Evolutionary conservation across 129 eudicot genomes (phyloP).

Genomic region (Flaveria bidentis): DNA sequence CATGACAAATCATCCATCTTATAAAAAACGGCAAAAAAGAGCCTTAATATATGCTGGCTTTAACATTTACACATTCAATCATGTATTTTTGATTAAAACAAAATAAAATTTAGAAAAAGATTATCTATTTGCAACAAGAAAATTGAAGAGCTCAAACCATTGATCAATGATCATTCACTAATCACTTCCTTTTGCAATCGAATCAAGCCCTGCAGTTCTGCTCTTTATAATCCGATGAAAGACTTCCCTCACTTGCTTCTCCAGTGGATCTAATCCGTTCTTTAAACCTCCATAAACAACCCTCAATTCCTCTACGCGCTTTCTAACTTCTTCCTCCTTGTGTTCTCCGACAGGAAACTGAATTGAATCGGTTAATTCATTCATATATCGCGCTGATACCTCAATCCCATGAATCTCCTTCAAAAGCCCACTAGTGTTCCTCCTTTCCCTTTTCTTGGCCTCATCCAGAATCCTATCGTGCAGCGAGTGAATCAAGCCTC

Average conservation of each 20-base stretch:
- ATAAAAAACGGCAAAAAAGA: background rate
- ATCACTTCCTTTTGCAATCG: slow-evolving; percentile 23
- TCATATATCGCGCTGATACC: slow-evolving; percentile 51
- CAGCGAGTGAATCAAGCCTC: slow-evolving; percentile 40
- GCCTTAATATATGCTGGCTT: slow-evolving; percentile 23
- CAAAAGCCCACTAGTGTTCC: slow-evolving; percentile 62
- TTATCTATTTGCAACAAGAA: background rate
- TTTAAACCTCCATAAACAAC: slow-evolving; percentile 43
- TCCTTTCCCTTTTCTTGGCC: slow-evolving; percentile 60
- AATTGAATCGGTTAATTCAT: slow-evolving; percentile 48
- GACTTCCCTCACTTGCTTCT: slow-evolving; percentile 62
- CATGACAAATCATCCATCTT: slow-evolving; percentile 17
- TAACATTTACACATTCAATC: slow-evolving; percentile 35
- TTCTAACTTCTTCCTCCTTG: slow-evolving; percentile 52
- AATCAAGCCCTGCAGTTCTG: slow-evolving; percentile 37
- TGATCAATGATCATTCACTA: slow-evolving; percentile 22
- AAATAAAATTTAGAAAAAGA: background rate
- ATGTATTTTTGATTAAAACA: slow-evolving; percentile 6
- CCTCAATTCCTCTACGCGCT: slow-evolving; percentile 49
- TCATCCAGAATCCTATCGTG: slow-evolving; percentile 79
- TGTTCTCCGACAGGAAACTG: slow-evolving; percentile 61
- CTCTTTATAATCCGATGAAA: slow-evolving; percentile 37
- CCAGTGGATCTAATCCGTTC: slow-evolving; percentile 71
- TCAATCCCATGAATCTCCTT: slow-evolving; percentile 73
- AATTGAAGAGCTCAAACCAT: slow-evolving; percentile 17